A percentile compares a stretch with the other conserved stretches of the same genome.
phyloP scores from a whole-genome alignment of 2,329 filamentous ascomycete species.

The Orbilia oligospora region DNA sequence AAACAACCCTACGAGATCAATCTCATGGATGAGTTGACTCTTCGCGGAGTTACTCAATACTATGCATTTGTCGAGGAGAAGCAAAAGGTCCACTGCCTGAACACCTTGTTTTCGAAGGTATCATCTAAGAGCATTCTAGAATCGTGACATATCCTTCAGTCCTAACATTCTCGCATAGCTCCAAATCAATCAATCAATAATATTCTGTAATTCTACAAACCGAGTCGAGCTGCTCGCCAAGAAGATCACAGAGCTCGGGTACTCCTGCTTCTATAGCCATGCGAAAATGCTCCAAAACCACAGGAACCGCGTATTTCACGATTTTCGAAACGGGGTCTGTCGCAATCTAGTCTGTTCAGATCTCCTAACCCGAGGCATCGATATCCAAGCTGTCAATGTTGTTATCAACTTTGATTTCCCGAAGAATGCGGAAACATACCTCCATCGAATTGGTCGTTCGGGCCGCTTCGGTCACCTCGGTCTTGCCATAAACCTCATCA shows the following conservation, averaged over 20 bases:
- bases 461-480: slow-evolving; percentile 97
- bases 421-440: slow-evolving; percentile 98
- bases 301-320: slow-evolving; percentile 98
- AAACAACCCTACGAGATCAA: slow-evolving; percentile 97
- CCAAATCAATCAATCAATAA: slow-evolving; percentile 99
- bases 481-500: slow-evolving; percentile 98
- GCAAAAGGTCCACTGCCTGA: slow-evolving; percentile 98
- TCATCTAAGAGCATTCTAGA: neutral
- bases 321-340: slow-evolving; percentile 97
- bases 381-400: slow-evolving; percentile 99
- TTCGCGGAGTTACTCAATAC: slow-evolving; percentile 98
- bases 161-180: slow-evolving; percentile 69
- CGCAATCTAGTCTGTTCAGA: slow-evolving; percentile 98
- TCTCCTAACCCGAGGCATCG: slow-evolving; percentile 96
- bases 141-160: neutral
- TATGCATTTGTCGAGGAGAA: slow-evolving; percentile 99
- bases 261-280: slow-evolving; percentile 99
- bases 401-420: slow-evolving; percentile 99
- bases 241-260: slow-evolving; percentile 98
- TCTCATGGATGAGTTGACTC: slow-evolving; percentile 98
- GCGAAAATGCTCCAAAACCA: slow-evolving; percentile 97
- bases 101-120: slow-evolving; percentile 93
- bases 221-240: slow-evolving; percentile 97
- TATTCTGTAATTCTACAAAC: slow-evolving; percentile 99
- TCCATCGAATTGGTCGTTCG: slow-evolving; percentile 97